Evolutionary conservation across 163 green algal species (phyloP).

Genomic region (Trebouxiophyceae sp.): DNA sequence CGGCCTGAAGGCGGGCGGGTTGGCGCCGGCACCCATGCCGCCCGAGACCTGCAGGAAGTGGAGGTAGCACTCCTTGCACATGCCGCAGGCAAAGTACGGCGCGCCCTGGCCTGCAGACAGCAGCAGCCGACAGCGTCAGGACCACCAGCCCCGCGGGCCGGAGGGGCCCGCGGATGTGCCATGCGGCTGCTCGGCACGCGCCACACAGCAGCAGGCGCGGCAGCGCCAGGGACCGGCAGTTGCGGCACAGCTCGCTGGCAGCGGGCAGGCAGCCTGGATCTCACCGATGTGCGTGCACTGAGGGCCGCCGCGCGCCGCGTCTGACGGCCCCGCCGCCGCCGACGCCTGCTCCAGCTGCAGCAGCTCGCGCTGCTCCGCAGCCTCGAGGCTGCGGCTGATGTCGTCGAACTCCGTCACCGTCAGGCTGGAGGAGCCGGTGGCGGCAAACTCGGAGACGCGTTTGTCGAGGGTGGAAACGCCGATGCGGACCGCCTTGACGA

Average conservation of each 20-base stretch:
- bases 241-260: too few species aligned
- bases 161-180: too few species aligned
- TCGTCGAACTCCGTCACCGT: conserved; percentile 42
- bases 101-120: background rate
- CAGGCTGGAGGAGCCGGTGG: conserved; percentile 50
- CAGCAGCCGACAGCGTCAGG: too few species aligned
- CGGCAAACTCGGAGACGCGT: conserved; percentile 84
- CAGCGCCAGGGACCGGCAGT: too few species aligned
- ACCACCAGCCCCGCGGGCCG: too few species aligned
- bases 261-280: too few species aligned
- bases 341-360: conserved; percentile 10
- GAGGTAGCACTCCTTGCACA: conserved; percentile 37
- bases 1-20: conserved; percentile 13
- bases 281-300: too few species aligned
- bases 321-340: too few species aligned
- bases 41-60: conserved; percentile 6
- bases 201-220: too few species aligned
- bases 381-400: background rate
- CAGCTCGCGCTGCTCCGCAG: too few species aligned
- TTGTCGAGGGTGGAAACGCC: conserved; percentile 83
- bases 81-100: conserved; percentile 26
- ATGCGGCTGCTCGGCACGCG: too few species aligned
- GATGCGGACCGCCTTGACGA: conserved; percentile 85
- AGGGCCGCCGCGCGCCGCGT: too few species aligned
- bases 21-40: conserved; percentile 2